These are phyloP conservation scores for Mangifera indica DNA, from an alignment of 345 rosid genomes.

Conservation along the genomic window DNA sequence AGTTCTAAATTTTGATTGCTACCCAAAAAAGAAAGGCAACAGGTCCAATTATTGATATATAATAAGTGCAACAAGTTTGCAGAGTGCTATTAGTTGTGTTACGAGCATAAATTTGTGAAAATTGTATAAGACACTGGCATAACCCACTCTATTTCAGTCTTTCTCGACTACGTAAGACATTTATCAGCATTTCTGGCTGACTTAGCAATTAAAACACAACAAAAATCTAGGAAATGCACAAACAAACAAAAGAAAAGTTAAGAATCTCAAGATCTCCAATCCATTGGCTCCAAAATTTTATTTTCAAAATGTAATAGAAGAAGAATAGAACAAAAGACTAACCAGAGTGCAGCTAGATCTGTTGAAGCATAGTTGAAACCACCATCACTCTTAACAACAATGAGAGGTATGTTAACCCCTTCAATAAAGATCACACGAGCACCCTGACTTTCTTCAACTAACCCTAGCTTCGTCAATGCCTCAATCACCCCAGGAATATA, in stretches of 20 bases:
- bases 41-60: background rate
- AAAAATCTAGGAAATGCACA: background rate
- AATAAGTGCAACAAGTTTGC: background rate
- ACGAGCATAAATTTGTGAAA: background rate
- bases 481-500: conserved; percentile 62
- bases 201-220: background rate
- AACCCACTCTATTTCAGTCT: background rate
- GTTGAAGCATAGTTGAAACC: conserved; percentile 97
- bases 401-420: conserved; percentile 81
- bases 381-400: conserved; percentile 94
- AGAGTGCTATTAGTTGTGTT: background rate
- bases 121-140: background rate
- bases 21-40: background rate
- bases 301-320: background rate
- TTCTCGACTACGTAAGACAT: background rate
- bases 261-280: background rate
- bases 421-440: conserved; percentile 86
- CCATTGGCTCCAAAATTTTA: background rate
- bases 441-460: conserved; percentile 84
- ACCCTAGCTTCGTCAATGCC: conserved; percentile 52
- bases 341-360: conserved; percentile 94
- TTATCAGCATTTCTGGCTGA: background rate
- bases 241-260: background rate
- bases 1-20: background rate
- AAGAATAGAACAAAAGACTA: conserved; percentile 18